These are phyloP conservation scores for Friedmanniomyces simplex DNA, from an alignment of 495 filamentous ascomycete genomes.

Conservation along the genomic window DNA sequence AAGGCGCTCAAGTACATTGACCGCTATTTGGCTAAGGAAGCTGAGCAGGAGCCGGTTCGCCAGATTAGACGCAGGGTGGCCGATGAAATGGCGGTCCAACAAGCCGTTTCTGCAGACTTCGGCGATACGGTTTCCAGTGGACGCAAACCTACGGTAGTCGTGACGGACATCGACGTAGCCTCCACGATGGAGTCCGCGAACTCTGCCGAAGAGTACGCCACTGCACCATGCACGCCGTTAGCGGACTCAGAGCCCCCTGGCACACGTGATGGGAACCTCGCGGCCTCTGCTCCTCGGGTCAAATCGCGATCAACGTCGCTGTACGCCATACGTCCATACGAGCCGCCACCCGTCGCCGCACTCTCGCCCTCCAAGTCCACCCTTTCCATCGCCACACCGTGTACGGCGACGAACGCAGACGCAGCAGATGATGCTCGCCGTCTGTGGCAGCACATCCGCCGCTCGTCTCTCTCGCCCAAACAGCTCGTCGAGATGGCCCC, in stretches of 20 bases:
- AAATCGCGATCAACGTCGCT: not conserved
- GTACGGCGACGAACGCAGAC: not conserved
- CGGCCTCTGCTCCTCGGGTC: not conserved
- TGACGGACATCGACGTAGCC: not conserved
- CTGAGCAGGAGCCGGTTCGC: not conserved
- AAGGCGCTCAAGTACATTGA: slow-evolving; percentile 2
- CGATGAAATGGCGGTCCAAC: not conserved
- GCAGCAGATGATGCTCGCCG: slow-evolving; percentile 12
- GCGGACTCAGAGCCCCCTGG: not conserved
- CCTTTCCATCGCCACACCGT: not conserved
- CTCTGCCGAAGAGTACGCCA: not conserved
- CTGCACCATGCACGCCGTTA: not conserved
- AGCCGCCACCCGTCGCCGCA: not conserved
- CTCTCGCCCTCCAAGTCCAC: not conserved
- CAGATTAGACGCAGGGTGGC: not conserved
- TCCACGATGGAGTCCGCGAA: not conserved
- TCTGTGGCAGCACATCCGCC: slow-evolving; percentile 25
- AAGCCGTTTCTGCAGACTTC: not conserved
- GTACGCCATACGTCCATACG: not conserved
- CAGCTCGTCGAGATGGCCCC: slow-evolving; percentile 7
- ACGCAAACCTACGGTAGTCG: not conserved
- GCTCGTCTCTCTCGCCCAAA: slow-evolving; percentile 9
- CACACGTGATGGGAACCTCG: not conserved
- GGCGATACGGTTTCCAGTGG: not conserved
- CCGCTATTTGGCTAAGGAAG: not conserved